Percentiles rank a stretch among this genome's conserved stretches.
These are phyloP conservation scores for Globisporangium spiculum DNA, from an alignment of 352 stramenopile species.

Conservation along the genomic window DNA sequence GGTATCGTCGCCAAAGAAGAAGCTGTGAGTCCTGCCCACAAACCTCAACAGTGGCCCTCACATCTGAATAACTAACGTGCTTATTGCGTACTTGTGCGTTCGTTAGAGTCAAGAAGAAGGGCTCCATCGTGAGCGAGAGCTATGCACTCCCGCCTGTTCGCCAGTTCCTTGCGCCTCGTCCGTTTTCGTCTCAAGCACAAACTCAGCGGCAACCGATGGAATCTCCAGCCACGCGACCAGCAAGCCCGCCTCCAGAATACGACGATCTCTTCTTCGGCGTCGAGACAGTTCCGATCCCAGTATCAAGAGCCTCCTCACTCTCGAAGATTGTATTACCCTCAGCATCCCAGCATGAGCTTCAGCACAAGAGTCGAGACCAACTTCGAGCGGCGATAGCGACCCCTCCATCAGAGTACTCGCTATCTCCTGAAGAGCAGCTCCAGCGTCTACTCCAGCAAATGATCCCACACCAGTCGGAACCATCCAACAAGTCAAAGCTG, in stretches of 20 bases:
- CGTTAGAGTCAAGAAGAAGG: constrained; percentile 9
- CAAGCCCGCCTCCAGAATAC: constrained; percentile 47
- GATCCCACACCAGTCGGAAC: constrained; percentile 16
- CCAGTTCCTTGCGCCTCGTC: constrained; percentile 18
- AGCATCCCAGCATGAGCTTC: constrained; percentile 10
- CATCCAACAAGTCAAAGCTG: not conserved
- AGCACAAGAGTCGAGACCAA: not conserved
- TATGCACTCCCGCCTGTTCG: constrained; percentile 25
- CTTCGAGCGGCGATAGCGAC: not conserved
- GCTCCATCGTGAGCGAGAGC: constrained; percentile 14
- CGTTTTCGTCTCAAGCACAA: constrained; percentile 16
- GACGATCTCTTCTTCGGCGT: constrained; percentile 70
- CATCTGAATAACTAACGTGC: not conserved
- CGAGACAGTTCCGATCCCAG: constrained; percentile 39
- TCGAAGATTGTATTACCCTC: constrained; percentile 8
- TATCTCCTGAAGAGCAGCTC: constrained; percentile 47
- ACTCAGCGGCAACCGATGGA: not conserved
- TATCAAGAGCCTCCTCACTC: not conserved
- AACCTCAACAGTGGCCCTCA: not conserved
- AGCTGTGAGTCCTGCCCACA: constrained; percentile 14
- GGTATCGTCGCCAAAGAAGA: constrained; percentile 23
- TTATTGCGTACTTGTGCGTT: constrained; percentile 1
- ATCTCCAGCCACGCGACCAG: constrained; percentile 19
- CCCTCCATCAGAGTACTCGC: constrained; percentile 1
- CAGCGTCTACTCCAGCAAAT: constrained; percentile 55